Base-by-base conservation (phyloP, 164 flowering plant genomes). In the Vitis labrusca region DNA sequence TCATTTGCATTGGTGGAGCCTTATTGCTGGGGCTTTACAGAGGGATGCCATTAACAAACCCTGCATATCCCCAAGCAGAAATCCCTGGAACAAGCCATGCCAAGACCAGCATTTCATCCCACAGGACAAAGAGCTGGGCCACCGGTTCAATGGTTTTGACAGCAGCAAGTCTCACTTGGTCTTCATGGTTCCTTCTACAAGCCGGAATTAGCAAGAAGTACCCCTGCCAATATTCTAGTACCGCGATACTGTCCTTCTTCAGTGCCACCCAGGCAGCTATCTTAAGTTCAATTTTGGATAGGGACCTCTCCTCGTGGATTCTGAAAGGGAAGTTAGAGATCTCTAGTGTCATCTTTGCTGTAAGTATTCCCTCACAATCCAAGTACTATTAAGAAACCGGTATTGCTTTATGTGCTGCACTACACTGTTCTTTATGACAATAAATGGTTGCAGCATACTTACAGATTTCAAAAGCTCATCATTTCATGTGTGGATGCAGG, bases 181-280 rank as follows among this genome's bases (percentile, higher is more conserved):
- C 94, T 50, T 84, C 88, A 2, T 92, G 98, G 98, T 91, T 89
- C 70, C 80, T 88, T 50, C 15, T 89, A 23, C 98, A 92, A 76
- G 73, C 90, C 1, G 80, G 59, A 61, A 80, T 93, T 37, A 73
- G 88, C 50, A 82, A 81, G 76, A 76, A 12, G 12, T 89, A 75
- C 69, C 89, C 92, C 0, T 78, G 72, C 27, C 82, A 69, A 50
- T 91, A 91, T 61, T 78, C 94, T 1, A 87, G 85, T 80, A 91
- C 90, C 8, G 74, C 85, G 17, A 50, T 90, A 12, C 66, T 87
- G 81, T 79, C 83, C 50, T 81, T 79, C 64, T 78, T 90, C 53
- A 67, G 85, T 70, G 83, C 86, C 17, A 27, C 88, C 44, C 94
- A 89, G 69, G 80, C 89, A 5, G 85, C 81, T 50, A 16, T 73